phyloP scores from a whole-genome alignment of 2,329 filamentous ascomycete genomes.

The Epichloe uncinata region DNA sequence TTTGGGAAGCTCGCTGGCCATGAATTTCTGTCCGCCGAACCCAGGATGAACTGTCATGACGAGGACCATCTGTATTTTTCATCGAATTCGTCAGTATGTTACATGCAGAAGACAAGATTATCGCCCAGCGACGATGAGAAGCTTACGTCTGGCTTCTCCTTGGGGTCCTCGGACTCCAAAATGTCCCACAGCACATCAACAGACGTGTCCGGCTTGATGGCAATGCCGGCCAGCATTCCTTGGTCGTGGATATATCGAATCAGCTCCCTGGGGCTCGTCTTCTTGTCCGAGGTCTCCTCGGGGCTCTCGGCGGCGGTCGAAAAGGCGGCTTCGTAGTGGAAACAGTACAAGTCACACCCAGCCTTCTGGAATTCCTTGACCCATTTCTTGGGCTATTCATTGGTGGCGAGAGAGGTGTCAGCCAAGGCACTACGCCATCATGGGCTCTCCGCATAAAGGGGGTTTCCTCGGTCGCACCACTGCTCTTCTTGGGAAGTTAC shows the following conservation, averaged over 20 bases:
- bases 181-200: constrained; percentile 91
- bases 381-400: constrained; percentile 81
- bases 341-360: constrained; percentile 98
- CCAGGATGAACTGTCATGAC: constrained; percentile 98
- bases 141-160: constrained; percentile 80
- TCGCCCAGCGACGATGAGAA: not conserved
- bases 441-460: no score
- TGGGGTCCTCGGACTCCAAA: constrained; percentile 55
- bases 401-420: no score
- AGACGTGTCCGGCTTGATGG: constrained; percentile 83
- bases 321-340: constrained; percentile 95
- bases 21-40: constrained; percentile 97
- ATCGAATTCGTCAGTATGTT: no score
- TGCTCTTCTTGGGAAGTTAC: constrained; percentile 28
- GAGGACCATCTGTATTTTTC: constrained; percentile 70
- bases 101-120: no score
- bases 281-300: constrained; percentile 50
- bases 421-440: no score
- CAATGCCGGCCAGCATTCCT: constrained; percentile 83
- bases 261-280: constrained; percentile 72
- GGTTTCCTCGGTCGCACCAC: not conserved
- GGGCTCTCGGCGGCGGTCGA: constrained; percentile 77
- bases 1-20: constrained; percentile 90
- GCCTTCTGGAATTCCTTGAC: constrained; percentile 88
- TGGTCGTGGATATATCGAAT: constrained; percentile 82